These are phyloP conservation scores for Aeschynomene evenia DNA, from an alignment of 306 rosid species.

Conservation along the genomic window DNA sequence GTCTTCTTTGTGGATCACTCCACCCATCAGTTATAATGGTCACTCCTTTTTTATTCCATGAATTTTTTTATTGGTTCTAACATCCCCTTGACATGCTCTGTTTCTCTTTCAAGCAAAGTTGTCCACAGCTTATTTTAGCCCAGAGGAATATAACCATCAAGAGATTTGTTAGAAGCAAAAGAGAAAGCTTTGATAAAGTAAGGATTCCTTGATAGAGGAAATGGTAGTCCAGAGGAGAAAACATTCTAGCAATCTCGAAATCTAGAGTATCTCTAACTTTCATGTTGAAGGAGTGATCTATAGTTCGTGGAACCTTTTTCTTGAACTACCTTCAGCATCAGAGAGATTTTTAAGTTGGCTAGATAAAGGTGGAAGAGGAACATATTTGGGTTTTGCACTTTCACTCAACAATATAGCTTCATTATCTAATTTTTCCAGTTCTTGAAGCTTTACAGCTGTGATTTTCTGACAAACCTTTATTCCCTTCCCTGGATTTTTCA, in stretches of 20 bases:
- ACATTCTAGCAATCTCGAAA: background rate
- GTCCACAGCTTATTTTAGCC: too few species aligned
- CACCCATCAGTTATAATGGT: background rate
- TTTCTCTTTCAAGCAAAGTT: too few species aligned
- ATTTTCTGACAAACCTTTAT: background rate
- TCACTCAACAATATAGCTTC: background rate
- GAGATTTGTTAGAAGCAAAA: background rate
- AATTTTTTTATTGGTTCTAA: background rate
- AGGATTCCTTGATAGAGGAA: background rate
- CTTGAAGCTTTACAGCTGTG: background rate
- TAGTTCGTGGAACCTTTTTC: too few species aligned
- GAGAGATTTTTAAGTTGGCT: background rate
- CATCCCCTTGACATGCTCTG: too few species aligned
- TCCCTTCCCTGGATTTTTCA: background rate
- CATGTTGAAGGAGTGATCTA: background rate
- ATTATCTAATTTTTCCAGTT: background rate
- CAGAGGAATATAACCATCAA: too few species aligned
- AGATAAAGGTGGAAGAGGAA: background rate
- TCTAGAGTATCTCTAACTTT: background rate
- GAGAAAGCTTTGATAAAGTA: background rate
- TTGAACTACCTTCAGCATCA: background rate
- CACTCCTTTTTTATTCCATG: background rate
- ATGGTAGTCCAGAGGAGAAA: background rate
- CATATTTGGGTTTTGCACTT: background rate
- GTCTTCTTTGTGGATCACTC: background rate